These are phyloP conservation scores for Neocucurbitaria cava DNA, from an alignment of 2,329 filamentous ascomycete genomes.

Conservation along the genomic window DNA sequence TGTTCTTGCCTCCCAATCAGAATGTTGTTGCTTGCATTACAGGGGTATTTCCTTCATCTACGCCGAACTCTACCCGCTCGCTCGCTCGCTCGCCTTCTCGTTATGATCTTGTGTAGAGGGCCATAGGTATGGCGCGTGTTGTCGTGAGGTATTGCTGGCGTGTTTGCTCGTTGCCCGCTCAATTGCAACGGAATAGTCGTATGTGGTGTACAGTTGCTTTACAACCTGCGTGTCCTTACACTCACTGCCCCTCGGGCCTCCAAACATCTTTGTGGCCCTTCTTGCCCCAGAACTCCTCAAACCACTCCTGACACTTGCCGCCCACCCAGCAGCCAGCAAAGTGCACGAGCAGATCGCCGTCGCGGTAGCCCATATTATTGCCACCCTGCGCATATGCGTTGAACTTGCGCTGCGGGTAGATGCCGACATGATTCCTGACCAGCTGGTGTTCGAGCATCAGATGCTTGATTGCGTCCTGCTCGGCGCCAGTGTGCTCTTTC, in stretches of 20 bases:
- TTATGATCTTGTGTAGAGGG: too few relatives aligned
- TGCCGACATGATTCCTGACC: slow-evolving; percentile 47
- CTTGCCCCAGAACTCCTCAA: slow-evolving; percentile 47
- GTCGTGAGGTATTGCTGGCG: too few relatives aligned
- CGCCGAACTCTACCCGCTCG: not conserved
- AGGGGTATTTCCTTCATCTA: too few relatives aligned
- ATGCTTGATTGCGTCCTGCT: slow-evolving; percentile 48
- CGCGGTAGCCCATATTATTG: slow-evolving; percentile 47
- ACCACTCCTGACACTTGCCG: slow-evolving; percentile 43
- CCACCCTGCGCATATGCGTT: slow-evolving; percentile 49
- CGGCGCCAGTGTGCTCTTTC: slow-evolving; percentile 40
- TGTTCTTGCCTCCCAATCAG: too few relatives aligned
- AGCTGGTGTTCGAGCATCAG: slow-evolving; percentile 45
- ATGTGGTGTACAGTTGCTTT: not conserved
- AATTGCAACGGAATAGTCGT: not conserved
- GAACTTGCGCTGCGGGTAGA: slow-evolving; percentile 47
- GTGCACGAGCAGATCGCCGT: slow-evolving; percentile 51
- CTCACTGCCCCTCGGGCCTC: slow-evolving; percentile 20
- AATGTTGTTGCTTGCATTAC: too few relatives aligned
- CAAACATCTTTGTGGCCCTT: slow-evolving; percentile 32
- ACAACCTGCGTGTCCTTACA: not conserved
- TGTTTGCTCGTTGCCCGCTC: too few relatives aligned
- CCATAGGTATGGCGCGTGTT: too few relatives aligned
- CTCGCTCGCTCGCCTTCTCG: not conserved
- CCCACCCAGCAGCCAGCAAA: slow-evolving; percentile 52